Percentiles rank a stretch among this genome's conserved stretches.
phyloP scores from a whole-genome alignment of 1,284 basidiomycete species.

The Cystobasidium slooffiae region DNA sequence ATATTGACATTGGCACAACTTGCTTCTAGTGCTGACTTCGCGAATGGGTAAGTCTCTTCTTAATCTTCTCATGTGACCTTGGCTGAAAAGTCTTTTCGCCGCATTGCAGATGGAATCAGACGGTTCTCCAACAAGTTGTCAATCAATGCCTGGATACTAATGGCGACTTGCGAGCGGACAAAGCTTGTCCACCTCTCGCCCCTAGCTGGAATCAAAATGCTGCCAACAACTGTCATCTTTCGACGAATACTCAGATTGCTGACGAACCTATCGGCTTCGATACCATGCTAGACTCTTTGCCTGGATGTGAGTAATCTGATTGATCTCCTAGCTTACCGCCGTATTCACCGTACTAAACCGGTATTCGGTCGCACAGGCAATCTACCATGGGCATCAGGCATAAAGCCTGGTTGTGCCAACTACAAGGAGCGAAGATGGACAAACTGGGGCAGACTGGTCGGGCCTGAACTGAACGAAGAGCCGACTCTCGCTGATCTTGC shows the following conservation, averaged over 20 bases:
- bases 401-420: slow-evolving; percentile 20
- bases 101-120: slow-evolving; percentile 33
- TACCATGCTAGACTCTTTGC: not conserved
- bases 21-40: slow-evolving; percentile 22
- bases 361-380: too few relatives aligned
- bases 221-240: slow-evolving; percentile 30
- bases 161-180: not conserved
- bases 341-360: too few relatives aligned
- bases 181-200: slow-evolving; percentile 33
- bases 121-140: slow-evolving; percentile 30
- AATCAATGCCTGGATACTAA: slow-evolving; percentile 22
- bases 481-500: slow-evolving; percentile 34
- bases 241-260: slow-evolving; percentile 18
- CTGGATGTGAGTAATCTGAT: slow-evolving; percentile 36
- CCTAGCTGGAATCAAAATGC: slow-evolving; percentile 27
- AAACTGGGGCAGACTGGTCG: slow-evolving; percentile 27
- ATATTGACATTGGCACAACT: not conserved
- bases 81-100: not conserved
- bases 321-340: too few relatives aligned
- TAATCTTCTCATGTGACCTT: too few relatives aligned
- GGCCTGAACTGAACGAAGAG: slow-evolving; percentile 24
- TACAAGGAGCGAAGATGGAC: slow-evolving; percentile 20
- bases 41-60: slow-evolving; percentile 16
- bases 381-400: slow-evolving; percentile 22
- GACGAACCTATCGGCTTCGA: slow-evolving; percentile 35